phyloP scores from a whole-genome alignment of 192 early-diverging fungal genomes.

The Funneliformis mosseae region DNA sequence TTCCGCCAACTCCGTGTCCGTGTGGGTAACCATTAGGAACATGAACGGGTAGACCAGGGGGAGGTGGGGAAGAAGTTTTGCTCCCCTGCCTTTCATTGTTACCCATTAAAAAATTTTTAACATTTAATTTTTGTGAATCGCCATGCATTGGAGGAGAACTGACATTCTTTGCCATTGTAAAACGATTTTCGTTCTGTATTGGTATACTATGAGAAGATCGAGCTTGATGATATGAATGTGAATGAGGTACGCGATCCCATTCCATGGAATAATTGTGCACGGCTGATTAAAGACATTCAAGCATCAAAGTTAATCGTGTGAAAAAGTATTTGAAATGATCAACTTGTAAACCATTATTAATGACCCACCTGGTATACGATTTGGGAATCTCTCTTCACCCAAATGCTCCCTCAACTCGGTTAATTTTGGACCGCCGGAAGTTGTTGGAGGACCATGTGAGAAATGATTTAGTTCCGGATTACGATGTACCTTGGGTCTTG shows the following conservation, averaged over 20 bases:
- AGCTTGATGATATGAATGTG: neutral
- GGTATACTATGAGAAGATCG: neutral
- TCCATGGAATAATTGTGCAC: neutral
- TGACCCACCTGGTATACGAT: neutral
- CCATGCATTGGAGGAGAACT: neutral
- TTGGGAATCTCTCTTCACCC: neutral
- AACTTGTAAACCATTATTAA: neutral
- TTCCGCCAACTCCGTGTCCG: neutral
- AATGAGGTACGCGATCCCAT: neutral
- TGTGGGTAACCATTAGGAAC: neutral
- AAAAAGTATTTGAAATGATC: no score
- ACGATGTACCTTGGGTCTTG: neutral
- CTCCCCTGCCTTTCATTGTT: neutral
- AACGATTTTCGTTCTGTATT: neutral
- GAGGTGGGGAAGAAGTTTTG: neutral
- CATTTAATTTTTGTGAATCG: neutral
- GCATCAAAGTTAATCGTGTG: neutral
- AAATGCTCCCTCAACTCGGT: neutral
- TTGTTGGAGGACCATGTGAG: neutral
- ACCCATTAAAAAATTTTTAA: neutral
- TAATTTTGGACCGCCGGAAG: neutral
- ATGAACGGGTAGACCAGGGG: neutral
- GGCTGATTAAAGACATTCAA: neutral
- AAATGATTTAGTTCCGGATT: neutral
- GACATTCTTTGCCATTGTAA: neutral